A percentile compares a stretch with the other conserved stretches of the same genome.
Conservation (phyloP, 352 stramenopile genomes). For the Pythium apleroticum region DNA sequence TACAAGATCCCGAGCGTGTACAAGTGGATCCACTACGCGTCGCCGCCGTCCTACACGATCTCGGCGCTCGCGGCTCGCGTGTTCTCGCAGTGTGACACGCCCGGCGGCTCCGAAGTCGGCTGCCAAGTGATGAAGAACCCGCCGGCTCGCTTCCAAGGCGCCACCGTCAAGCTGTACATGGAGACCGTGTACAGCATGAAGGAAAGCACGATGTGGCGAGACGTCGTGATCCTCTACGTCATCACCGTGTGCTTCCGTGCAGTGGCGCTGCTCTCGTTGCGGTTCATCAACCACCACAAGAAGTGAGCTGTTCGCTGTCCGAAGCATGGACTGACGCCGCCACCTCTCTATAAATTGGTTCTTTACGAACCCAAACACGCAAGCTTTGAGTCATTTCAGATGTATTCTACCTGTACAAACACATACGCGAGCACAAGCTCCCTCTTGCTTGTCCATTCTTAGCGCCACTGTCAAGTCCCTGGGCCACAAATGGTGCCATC, state of each 20-base stretch:
- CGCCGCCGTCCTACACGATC: slow-evolving; percentile 46
- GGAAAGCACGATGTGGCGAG: slow-evolving; percentile 42
- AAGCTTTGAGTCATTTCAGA: too few relatives aligned
- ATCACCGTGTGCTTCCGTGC: slow-evolving; percentile 39
- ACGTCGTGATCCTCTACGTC: slow-evolving; percentile 35
- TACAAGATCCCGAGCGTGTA: slow-evolving; percentile 48
- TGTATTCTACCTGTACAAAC: too few relatives aligned
- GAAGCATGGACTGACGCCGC: too few relatives aligned
- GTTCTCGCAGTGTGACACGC: slow-evolving; percentile 37
- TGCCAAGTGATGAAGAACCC: slow-evolving; percentile 33
- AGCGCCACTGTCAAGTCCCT: too few relatives aligned
- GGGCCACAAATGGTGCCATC: neutral
- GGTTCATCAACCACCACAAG: slow-evolving; percentile 44
- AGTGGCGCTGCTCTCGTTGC: slow-evolving; percentile 37
- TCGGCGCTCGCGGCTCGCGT: slow-evolving; percentile 39
- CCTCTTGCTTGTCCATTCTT: too few relatives aligned
- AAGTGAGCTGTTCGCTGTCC: slow-evolving; percentile 8
- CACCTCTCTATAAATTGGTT: too few relatives aligned
- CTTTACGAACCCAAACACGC: too few relatives aligned
- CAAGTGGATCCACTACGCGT: slow-evolving; percentile 59
- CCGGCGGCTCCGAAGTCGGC: slow-evolving; percentile 21
- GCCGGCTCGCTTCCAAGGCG: slow-evolving; percentile 25
- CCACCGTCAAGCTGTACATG: slow-evolving; percentile 53
- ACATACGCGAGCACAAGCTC: too few relatives aligned
- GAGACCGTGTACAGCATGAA: slow-evolving; percentile 55